Conservation (phyloP, 495 filamentous ascomycete species). For the Aspergillus mulundensis region DNA sequence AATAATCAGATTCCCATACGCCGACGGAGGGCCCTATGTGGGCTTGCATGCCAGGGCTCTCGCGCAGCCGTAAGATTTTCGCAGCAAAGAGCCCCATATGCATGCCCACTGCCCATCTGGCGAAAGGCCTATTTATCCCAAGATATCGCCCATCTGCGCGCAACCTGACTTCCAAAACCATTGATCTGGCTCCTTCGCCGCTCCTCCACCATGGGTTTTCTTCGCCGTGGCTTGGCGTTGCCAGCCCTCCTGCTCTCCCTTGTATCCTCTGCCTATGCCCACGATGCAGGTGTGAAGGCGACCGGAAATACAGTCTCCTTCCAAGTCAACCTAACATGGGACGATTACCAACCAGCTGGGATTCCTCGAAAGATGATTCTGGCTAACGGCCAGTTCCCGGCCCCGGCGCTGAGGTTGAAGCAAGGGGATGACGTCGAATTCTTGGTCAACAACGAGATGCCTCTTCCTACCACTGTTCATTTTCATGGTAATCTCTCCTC, state of each 20-base stretch:
- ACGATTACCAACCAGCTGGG: conserved; percentile 16
- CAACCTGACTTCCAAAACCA: background rate
- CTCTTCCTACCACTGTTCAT: conserved; percentile 44
- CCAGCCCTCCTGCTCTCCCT: conserved; percentile 9
- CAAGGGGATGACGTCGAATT: conserved; percentile 57
- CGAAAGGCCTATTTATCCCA: background rate
- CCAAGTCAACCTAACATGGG: conserved; percentile 19
- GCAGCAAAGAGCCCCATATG: background rate
- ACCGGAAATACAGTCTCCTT: conserved; percentile 17
- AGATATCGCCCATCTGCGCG: background rate
- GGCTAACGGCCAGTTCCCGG: conserved; percentile 55
- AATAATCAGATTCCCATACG: background rate
- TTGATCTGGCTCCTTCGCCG: background rate
- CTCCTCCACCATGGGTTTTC: conserved; percentile 1
- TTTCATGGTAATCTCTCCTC: conserved; percentile 38
- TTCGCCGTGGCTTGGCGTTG: conserved; percentile 1
- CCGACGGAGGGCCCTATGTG: background rate
- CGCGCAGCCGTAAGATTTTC: background rate
- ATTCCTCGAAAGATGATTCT: conserved; percentile 42
- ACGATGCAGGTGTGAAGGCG: background rate
- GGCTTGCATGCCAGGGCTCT: background rate
- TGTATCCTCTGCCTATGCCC: conserved; percentile 6
- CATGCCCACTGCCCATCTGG: background rate
- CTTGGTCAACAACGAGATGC: conserved; percentile 49
- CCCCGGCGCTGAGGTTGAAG: conserved; percentile 48